Percentiles rank a stretch among this genome's conserved stretches.
These are phyloP conservation scores for Xylaria acuta DNA, from an alignment of 495 filamentous ascomycete species.

Conservation along the genomic window DNA sequence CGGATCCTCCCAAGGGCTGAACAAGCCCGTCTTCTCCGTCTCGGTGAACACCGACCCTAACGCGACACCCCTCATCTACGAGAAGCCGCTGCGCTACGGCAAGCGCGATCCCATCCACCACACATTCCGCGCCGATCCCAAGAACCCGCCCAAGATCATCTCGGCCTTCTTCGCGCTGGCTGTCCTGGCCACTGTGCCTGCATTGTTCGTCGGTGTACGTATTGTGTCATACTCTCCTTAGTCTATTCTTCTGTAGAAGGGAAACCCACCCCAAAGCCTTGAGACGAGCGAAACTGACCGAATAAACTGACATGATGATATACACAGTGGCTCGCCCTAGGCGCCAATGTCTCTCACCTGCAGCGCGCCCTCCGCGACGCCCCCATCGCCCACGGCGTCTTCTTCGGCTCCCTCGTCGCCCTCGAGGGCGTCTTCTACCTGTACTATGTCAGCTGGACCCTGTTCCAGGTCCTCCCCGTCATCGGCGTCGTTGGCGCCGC, in stretches of 20 bases:
- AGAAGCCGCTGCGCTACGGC: constrained; percentile 78
- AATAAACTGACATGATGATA: constrained; percentile 24
- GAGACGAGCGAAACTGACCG: too few species aligned
- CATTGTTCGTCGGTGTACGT: constrained; percentile 74
- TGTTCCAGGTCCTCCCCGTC: constrained; percentile 87
- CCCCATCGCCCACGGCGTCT: constrained; percentile 78
- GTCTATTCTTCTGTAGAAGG: too few species aligned
- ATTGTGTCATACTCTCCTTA: not conserved
- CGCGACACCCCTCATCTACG: constrained; percentile 63
- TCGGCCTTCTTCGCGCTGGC: constrained; percentile 77
- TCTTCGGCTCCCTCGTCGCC: constrained; percentile 81
- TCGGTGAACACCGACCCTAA: constrained; percentile 61
- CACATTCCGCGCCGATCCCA: constrained; percentile 80
- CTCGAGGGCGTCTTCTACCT: constrained; percentile 93
- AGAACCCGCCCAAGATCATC: constrained; percentile 82
- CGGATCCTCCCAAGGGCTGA: constrained; percentile 71
- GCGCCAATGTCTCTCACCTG: constrained; percentile 84
- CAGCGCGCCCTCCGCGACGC: constrained; percentile 72
- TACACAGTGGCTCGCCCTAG: constrained; percentile 75
- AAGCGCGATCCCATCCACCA: constrained; percentile 86
- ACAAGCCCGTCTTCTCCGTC: constrained; percentile 72
- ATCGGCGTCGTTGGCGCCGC: constrained; percentile 69
- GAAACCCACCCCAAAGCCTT: too few species aligned
- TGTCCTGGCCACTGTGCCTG: constrained; percentile 72
- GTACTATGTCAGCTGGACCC: constrained; percentile 92